Base-by-base conservation (phyloP, 202 grass and related monocot species). In the Digitaria exilis region DNA sequence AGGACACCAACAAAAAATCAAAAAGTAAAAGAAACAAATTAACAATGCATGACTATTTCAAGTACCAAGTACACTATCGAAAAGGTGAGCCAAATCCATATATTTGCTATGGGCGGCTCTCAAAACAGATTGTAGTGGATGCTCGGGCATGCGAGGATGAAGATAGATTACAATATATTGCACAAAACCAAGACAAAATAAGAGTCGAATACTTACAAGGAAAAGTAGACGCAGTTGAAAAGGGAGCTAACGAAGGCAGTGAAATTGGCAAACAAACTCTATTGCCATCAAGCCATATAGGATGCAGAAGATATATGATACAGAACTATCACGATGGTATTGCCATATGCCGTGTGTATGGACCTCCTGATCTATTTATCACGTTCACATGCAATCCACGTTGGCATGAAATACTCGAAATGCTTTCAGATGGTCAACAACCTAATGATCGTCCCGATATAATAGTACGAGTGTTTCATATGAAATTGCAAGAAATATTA, bases 1-100 rank as follows among this genome's bases (percentile, higher is more conserved):
- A 34, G 13, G 6, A 9, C 1, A 32, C 1, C 2, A 17, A 32
- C 0, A 31, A 29, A 29, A 1, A 31, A 30, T 24, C 4, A 16
- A 0, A 5, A 3, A 0, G 43, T 3, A 18, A 34, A 30, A 14
- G 58, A 17, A 31, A 30, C 0, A 32, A 0, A 9, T 7, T 8
- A 54, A 54, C 60, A 64, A 34, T 34, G 7, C 29, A 64, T 34
- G 60, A 64, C 2, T 64, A 19, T 3, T 32, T 32, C 0, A 64
- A 64, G 5, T 64, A 64, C 4, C 60, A 64, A 17, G 24, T 64
- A 31, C 60, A 64, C 3, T 64, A 9, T 0, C 13, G 60, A 9
- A 3, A 30, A 1, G 24, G 24, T 1, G 29, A 64, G 12, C 60
- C 60, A 34, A 64, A 64, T 34, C 60, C 60, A 19, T 64, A 3